These are phyloP conservation scores for Epichloe coenophiala DNA, from an alignment of 2,329 filamentous ascomycete genomes.

Conservation along the genomic window DNA sequence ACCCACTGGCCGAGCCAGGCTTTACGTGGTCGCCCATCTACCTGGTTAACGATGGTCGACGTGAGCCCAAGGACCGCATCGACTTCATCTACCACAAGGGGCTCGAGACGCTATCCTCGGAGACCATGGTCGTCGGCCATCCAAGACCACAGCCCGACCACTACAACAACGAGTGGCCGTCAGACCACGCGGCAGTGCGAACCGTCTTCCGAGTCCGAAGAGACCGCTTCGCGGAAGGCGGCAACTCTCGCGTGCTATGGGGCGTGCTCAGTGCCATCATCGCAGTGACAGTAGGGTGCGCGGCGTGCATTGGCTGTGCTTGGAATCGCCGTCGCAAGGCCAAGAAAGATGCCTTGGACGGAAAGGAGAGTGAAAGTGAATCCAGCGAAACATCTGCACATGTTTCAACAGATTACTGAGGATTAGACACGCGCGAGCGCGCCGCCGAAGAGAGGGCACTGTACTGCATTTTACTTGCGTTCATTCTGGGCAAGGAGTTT, in stretches of 20 bases:
- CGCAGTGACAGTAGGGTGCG: background rate
- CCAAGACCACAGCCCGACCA: slow-evolving; percentile 21
- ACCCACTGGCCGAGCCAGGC: slow-evolving; percentile 19
- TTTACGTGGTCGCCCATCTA: slow-evolving; percentile 29
- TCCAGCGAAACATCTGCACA: background rate
- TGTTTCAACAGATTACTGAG: background rate
- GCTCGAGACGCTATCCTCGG: slow-evolving; percentile 18
- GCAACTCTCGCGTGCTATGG: background rate
- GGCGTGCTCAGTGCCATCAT: slow-evolving; percentile 1
- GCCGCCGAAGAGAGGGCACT: no score
- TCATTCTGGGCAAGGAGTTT: background rate
- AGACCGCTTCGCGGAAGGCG: background rate
- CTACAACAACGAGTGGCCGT: slow-evolving; percentile 26
- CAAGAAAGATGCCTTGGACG: background rate
- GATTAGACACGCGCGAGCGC: no score
- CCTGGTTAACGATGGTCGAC: slow-evolving; percentile 16
- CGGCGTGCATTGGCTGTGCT: background rate
- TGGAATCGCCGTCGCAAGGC: background rate
- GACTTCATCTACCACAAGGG: slow-evolving; percentile 30
- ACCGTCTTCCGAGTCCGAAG: slow-evolving; percentile 13
- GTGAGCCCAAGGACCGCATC: slow-evolving; percentile 27
- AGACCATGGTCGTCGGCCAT: slow-evolving; percentile 18
- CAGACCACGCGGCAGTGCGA: slow-evolving; percentile 24
- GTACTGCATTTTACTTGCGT: no score
- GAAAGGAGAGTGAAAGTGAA: background rate